Percentiles rank a stretch among this genome's conserved stretches.
Conservation (phyloP, 2,329 filamentous ascomycete genomes). For the Pyrenophora teres region DNA sequence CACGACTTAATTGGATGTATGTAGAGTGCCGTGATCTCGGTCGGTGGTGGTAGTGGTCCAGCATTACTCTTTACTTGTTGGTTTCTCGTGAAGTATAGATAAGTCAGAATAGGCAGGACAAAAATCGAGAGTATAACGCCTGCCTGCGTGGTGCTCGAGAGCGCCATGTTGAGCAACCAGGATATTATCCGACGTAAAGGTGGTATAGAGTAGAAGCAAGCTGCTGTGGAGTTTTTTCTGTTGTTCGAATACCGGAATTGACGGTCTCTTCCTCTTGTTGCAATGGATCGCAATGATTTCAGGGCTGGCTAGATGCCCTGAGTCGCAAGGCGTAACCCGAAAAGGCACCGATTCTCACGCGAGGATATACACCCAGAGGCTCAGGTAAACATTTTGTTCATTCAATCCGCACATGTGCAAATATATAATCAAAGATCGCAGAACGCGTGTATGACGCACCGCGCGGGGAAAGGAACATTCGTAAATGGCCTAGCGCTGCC, state of each 20-base stretch:
- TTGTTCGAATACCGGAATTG: background rate
- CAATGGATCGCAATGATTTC: no score
- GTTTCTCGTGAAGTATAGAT: conserved; percentile 29
- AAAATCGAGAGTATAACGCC: conserved; percentile 34
- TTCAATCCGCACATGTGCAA: background rate
- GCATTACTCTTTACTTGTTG: conserved; percentile 18
- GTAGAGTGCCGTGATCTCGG: conserved; percentile 55
- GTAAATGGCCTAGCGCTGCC: conserved; percentile 10
- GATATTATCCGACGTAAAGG: background rate
- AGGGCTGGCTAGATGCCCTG: background rate
- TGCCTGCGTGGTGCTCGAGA: conserved; percentile 27
- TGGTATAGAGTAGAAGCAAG: background rate
- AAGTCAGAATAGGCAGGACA: conserved; percentile 39
- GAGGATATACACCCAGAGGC: background rate
- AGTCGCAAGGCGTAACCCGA: background rate
- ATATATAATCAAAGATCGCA: conserved; percentile 7
- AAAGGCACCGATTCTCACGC: background rate
- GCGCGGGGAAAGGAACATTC: conserved; percentile 5
- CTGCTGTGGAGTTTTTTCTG: background rate
- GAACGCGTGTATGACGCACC: conserved; percentile 13
- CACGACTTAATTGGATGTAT: conserved; percentile 71
- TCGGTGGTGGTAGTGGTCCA: conserved; percentile 43
- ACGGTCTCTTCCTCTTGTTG: background rate
- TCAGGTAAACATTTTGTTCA: background rate
- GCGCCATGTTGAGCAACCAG: conserved; percentile 26